These are phyloP conservation scores for Penicillium cataractarum DNA, from an alignment of 495 filamentous ascomycete species.

Conservation along the genomic window DNA sequence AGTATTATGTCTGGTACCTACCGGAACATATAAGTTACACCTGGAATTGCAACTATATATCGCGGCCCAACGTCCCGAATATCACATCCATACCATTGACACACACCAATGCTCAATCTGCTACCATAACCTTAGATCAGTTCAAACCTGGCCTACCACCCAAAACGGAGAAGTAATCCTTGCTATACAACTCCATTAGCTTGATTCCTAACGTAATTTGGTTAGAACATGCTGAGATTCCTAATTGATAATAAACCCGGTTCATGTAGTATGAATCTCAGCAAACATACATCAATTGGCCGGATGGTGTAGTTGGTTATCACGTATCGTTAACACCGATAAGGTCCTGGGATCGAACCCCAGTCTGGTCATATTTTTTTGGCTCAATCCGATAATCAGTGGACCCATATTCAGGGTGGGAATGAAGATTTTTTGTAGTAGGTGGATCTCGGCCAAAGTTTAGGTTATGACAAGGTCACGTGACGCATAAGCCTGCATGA, in stretches of 20 bases:
- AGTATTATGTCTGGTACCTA: too few relatives aligned
- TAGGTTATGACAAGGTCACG: neutral
- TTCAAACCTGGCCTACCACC: too few relatives aligned
- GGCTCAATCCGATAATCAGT: neutral
- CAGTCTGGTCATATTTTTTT: constrained; percentile 17
- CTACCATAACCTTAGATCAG: too few relatives aligned
- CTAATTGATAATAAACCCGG: neutral
- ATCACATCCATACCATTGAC: too few relatives aligned
- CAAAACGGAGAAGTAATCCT: too few relatives aligned
- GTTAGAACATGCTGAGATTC: neutral
- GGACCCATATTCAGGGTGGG: neutral
- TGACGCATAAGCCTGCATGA: too few relatives aligned
- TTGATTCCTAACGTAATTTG: too few relatives aligned
- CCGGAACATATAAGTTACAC: too few relatives aligned
- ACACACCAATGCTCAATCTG: too few relatives aligned
- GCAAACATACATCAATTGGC: neutral
- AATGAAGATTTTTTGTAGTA: neutral
- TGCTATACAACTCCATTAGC: too few relatives aligned
- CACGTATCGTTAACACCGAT: constrained; percentile 21
- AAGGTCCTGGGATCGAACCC: constrained; percentile 19
- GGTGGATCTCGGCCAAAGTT: neutral
- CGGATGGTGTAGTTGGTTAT: constrained; percentile 23
- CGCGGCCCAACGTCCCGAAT: too few relatives aligned
- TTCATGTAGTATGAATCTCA: neutral
- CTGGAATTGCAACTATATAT: too few relatives aligned